A percentile compares a stretch with the other conserved stretches of the same genome.
phyloP scores from a whole-genome alignment of 495 filamentous ascomycete species.

The Cairneyella variabilis region DNA sequence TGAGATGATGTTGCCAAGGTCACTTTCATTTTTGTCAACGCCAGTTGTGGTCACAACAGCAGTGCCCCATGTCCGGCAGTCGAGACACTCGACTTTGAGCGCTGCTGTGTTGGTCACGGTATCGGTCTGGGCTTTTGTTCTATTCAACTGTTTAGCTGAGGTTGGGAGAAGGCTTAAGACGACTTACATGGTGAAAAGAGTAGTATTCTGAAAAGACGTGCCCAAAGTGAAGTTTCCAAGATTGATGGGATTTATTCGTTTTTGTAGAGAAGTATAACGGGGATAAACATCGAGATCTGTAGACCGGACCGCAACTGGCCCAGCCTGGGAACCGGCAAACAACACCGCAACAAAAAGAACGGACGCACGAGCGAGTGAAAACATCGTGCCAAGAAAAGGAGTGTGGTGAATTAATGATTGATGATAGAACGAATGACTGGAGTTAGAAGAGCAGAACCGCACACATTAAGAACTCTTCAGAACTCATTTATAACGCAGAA shows the following conservation, averaged over 20 bases:
- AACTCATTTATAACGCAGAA: background rate
- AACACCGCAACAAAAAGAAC: background rate
- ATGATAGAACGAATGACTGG: background rate
- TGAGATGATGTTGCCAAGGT: slow-evolving; percentile 3
- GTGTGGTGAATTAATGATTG: background rate
- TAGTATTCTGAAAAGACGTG: slow-evolving; percentile 1
- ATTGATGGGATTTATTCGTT: background rate
- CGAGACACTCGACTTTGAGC: slow-evolving; percentile 4
- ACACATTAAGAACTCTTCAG: background rate
- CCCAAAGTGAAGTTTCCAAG: slow-evolving; percentile 5
- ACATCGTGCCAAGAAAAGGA: background rate
- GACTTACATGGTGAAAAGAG: slow-evolving; percentile 6
- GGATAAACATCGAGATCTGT: background rate
- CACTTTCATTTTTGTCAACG: slow-evolving; percentile 7
- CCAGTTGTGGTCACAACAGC: slow-evolving; percentile 8
- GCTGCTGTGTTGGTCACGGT: background rate
- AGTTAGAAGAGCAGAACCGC: background rate
- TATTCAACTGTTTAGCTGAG: background rate
- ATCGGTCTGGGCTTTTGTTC: background rate
- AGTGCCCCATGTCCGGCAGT: slow-evolving; percentile 13
- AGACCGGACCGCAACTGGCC: background rate
- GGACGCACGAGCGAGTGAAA: background rate
- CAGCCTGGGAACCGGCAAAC: background rate
- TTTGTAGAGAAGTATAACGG: background rate
- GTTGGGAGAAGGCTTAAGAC: background rate